These are phyloP conservation scores for Podochytrium sp. DNA, from an alignment of 192 early-diverging fungal genomes.

Conservation along the genomic window DNA sequence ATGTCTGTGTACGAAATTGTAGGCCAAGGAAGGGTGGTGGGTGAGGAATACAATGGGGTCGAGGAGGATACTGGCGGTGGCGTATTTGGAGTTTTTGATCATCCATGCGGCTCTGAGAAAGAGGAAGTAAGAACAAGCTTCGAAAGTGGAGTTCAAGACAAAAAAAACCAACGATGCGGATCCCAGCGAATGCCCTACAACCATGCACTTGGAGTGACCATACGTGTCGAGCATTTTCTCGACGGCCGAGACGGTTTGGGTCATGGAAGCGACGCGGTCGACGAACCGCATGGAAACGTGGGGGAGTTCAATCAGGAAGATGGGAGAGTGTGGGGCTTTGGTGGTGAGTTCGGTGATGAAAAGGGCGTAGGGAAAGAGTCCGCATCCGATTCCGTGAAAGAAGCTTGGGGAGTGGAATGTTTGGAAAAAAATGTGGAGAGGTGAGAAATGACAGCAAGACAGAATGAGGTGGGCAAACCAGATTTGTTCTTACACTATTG, in stretches of 20 bases:
- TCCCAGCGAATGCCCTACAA: conserved; percentile 72
- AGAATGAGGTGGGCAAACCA: too few species aligned
- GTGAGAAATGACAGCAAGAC: too few species aligned
- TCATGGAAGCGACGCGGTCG: conserved; percentile 55
- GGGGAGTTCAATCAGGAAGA: conserved; percentile 33
- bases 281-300: conserved; percentile 58
- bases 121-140: not conserved
- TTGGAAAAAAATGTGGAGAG: too few species aligned
- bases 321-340: not conserved
- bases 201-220: conserved; percentile 52
- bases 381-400: conserved; percentile 37
- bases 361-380: conserved; percentile 14
- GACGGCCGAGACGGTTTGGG: conserved; percentile 59
- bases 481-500: too few species aligned
- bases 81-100: conserved; percentile 52
- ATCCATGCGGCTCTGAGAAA: conserved; percentile 53
- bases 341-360: conserved; percentile 8
- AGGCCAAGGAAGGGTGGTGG: conserved; percentile 60
- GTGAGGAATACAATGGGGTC: conserved; percentile 71
- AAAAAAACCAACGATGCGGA: conserved; percentile 40
- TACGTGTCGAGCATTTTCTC: conserved; percentile 56
- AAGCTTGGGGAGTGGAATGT: conserved; percentile 10
- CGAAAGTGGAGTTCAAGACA: not conserved
- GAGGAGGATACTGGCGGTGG: conserved; percentile 54
- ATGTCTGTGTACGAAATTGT: conserved; percentile 50